These are phyloP conservation scores for Starmera caribaea DNA, from an alignment of 805 yeast species.

Conservation along the genomic window DNA sequence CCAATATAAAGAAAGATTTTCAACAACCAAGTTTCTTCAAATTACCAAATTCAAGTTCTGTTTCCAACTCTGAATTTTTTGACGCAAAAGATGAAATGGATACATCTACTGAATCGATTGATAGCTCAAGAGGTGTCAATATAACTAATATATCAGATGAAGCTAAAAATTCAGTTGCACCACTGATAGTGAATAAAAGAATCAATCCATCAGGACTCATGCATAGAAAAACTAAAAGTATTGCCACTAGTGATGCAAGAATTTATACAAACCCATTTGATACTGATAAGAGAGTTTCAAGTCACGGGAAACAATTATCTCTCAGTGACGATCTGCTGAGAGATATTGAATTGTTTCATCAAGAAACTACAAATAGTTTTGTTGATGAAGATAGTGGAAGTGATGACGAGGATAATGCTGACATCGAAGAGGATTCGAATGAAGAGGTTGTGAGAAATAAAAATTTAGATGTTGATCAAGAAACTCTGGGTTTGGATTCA, in stretches of 20 bases:
- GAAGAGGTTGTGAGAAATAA: no score
- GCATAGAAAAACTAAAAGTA: slow-evolving; percentile 13
- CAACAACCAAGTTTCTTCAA: no score
- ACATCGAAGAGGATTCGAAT: no score
- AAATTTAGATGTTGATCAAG: no score
- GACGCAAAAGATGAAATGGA: neutral
- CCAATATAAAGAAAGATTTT: no score
- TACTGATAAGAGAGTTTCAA: neutral
- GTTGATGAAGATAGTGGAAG: no score
- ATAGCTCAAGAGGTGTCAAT: neutral
- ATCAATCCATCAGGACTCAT: slow-evolving; percentile 1
- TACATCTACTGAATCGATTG: neutral
- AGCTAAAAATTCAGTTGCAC: neutral
- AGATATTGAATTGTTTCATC: slow-evolving; percentile 17
- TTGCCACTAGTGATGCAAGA: slow-evolving; percentile 5
- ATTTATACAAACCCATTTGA: neutral
- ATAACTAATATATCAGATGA: neutral
- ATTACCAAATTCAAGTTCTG: neutral
- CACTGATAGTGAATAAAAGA: neutral
- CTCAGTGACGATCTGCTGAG: slow-evolving; percentile 18
- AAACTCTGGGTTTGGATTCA: neutral
- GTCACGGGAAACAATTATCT: slow-evolving; percentile 15
- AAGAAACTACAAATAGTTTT: slow-evolving; percentile 2
- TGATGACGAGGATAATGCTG: slow-evolving; percentile 2
- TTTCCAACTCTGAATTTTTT: neutral